Evolutionary conservation across 441 rosid genomes (phyloP).

Genomic region (Eruca vesicaria): DNA sequence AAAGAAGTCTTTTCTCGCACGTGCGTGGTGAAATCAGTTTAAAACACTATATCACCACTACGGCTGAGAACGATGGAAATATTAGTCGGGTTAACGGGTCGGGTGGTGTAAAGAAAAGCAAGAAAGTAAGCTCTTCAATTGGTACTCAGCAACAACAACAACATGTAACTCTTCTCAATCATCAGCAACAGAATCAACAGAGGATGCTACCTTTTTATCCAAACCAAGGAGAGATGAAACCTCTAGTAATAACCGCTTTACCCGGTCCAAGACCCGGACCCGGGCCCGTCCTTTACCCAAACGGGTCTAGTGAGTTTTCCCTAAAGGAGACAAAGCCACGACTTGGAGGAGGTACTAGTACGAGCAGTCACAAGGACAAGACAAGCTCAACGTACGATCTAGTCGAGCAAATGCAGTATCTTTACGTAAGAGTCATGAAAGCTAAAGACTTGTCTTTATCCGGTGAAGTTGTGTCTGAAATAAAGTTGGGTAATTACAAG

Average conservation of each 20-base stretch:
- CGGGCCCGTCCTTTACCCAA: slow-evolving; percentile 27
- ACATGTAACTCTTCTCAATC: slow-evolving; percentile 35
- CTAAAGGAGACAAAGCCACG: slow-evolving; percentile 52
- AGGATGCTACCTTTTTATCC: slow-evolving; percentile 44
- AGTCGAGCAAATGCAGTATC: slow-evolving; percentile 65
- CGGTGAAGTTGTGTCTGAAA: slow-evolving; percentile 45
- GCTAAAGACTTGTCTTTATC: slow-evolving; percentile 40
- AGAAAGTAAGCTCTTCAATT: slow-evolving; percentile 45
- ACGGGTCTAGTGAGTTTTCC: slow-evolving; percentile 43
- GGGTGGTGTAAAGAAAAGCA: slow-evolving; percentile 43
- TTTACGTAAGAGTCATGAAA: slow-evolving; percentile 51
- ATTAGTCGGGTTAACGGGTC: slow-evolving; percentile 29
- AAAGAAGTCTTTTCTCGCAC: slow-evolving; percentile 69
- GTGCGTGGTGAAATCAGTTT: slow-evolving; percentile 64
- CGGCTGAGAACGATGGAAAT: slow-evolving; percentile 34
- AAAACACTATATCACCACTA: slow-evolving; percentile 48
- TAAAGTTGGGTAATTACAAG: slow-evolving; percentile 51
- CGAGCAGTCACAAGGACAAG: slow-evolving; percentile 44
- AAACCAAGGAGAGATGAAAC: slow-evolving; percentile 52
- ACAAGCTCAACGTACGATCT: slow-evolving; percentile 54
- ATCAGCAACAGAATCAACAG: slow-evolving; percentile 25
- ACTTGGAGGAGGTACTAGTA: slow-evolving; percentile 39
- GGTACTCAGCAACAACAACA: slow-evolving; percentile 41
- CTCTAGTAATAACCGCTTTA: slow-evolving; percentile 47
- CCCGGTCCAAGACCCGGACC: slow-evolving; percentile 33